Percentiles rank a stretch among this genome's conserved stretches.
phyloP scores from a whole-genome alignment of 2,329 filamentous ascomycete species.

The Aspergillus sp. region DNA sequence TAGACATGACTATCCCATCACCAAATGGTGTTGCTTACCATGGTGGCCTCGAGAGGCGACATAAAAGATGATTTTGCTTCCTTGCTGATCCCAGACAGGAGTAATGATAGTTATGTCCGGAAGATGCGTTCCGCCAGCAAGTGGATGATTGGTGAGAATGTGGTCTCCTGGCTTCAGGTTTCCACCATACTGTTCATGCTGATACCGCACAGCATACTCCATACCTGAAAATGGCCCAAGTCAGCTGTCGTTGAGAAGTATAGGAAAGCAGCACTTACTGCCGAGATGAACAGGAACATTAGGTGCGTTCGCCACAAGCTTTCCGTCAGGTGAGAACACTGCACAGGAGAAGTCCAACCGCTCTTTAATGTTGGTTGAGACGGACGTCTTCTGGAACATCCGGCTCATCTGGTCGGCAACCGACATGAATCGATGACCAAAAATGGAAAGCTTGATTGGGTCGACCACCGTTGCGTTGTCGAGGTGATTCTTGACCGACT shows the following conservation, averaged over 20 bases:
- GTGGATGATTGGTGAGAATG: conserved; percentile 80
- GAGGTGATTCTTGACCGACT: conserved; percentile 46
- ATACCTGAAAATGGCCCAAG: conserved; percentile 45
- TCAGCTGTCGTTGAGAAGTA: neutral
- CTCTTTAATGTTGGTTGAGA: conserved; percentile 77
- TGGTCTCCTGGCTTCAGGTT: conserved; percentile 78
- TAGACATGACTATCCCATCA: neutral
- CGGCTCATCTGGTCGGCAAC: conserved; percentile 63
- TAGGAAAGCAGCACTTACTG: conserved; percentile 40
- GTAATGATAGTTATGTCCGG: conserved; percentile 79
- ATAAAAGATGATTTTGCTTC: conserved; percentile 75
- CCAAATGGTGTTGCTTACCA: conserved; percentile 32
- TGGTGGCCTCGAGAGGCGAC: conserved; percentile 79
- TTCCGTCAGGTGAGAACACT: conserved; percentile 75
- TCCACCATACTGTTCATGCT: conserved; percentile 77
- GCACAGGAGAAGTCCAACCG: conserved; percentile 82
- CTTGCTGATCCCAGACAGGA: conserved; percentile 66
- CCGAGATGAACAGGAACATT: conserved; percentile 80
- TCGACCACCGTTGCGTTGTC: conserved; percentile 37
- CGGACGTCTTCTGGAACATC: conserved; percentile 57
- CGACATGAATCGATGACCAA: conserved; percentile 60
- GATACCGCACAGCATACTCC: conserved; percentile 77
- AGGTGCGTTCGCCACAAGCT: conserved; percentile 68
- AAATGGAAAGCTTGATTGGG: conserved; percentile 57
- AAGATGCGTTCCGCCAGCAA: conserved; percentile 80